Conservation (phyloP, 169 alveolate genomes). For the Cryptosporidium bovis region DNA sequence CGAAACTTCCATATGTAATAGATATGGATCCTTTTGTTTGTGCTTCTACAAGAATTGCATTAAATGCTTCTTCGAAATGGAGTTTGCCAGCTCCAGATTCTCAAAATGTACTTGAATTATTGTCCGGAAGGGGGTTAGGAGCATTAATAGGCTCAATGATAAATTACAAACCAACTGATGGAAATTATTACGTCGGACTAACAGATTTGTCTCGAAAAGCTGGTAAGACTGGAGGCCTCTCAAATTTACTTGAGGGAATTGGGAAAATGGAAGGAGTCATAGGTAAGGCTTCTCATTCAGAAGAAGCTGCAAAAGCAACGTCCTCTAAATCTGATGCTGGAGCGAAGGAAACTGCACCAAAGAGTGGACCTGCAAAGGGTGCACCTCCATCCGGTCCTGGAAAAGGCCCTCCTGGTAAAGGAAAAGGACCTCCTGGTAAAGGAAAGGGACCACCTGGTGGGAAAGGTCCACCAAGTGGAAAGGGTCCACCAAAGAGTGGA, state of each 20-base stretch:
- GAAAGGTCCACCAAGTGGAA: conserved; percentile 80
- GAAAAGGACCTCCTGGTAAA: conserved; percentile 62
- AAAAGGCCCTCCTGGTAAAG: conserved; percentile 22
- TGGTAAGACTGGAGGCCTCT: conserved; percentile 3
- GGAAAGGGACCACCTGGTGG: conserved; percentile 76
- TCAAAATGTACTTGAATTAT: conserved; percentile 4
- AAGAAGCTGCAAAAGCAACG: conserved; percentile 20
- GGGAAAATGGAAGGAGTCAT: conserved; percentile 27
- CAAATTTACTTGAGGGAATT: conserved; percentile 50
- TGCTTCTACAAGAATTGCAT: conserved; percentile 73
- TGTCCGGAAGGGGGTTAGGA: conserved; percentile 43
- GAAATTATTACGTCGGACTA: not conserved
- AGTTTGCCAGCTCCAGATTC: conserved; percentile 63
- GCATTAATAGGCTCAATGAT: conserved; percentile 58
- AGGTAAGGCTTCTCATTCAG: not conserved
- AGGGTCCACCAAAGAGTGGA: conserved; percentile 83
- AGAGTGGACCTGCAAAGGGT: conserved; percentile 71
- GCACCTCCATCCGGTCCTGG: conserved; percentile 25
- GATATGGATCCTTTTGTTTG: conserved; percentile 52
- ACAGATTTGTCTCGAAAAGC: conserved; percentile 11
- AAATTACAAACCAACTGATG: conserved; percentile 50
- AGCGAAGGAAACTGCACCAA: conserved; percentile 74
- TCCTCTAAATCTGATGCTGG: conserved; percentile 72
- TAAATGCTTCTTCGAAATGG: conserved; percentile 46
- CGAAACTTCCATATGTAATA: conserved; percentile 43